Evolutionary conservation across 1,284 basidiomycete species (phyloP).

Genomic region (Cutaneotrichosporon arboriforme): DNA sequence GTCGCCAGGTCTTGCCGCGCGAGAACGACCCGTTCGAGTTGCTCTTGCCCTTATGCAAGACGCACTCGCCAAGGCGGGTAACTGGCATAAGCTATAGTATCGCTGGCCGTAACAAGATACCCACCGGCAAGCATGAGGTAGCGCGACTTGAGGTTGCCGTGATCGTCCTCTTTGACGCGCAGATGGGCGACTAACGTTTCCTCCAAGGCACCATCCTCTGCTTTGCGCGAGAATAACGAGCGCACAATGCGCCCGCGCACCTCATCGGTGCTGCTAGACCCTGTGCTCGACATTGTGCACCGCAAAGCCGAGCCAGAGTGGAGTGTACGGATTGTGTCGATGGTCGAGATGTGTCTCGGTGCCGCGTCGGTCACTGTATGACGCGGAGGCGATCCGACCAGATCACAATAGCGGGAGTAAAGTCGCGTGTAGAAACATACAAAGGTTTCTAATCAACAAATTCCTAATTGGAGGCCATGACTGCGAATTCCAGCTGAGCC

Average conservation of each 20-base stretch:
- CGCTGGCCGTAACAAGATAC: conserved; percentile 48
- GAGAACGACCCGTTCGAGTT: conserved; percentile 95
- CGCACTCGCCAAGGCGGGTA: conserved; percentile 59
- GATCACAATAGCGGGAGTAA: too few relatives aligned
- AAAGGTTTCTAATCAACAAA: too few relatives aligned
- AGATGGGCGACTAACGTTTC: conserved; percentile 78
- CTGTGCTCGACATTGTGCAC: neutral
- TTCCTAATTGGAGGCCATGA: too few relatives aligned
- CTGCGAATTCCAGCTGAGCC: too few relatives aligned
- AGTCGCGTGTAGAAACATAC: too few relatives aligned
- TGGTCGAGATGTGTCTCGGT: too few relatives aligned
- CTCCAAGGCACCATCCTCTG: conserved; percentile 57
- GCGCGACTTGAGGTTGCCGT: conserved; percentile 63
- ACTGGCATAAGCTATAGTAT: conserved; percentile 49
- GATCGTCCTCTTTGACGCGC: conserved; percentile 73
- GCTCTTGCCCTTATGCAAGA: conserved; percentile 91
- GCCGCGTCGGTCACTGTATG: too few relatives aligned
- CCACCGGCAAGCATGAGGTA: conserved; percentile 80
- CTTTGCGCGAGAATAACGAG: conserved; percentile 71
- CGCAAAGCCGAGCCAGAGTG: neutral
- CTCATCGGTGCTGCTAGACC: neutral
- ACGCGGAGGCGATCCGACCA: too few relatives aligned
- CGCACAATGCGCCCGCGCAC: conserved; percentile 61
- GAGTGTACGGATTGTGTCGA: too few relatives aligned
- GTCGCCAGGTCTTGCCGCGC: conserved; percentile 93